Percentiles rank a stretch among this genome's conserved stretches.
Conservation (phyloP, 176 grass and related monocot species). For the Carex cristatella region DNA sequence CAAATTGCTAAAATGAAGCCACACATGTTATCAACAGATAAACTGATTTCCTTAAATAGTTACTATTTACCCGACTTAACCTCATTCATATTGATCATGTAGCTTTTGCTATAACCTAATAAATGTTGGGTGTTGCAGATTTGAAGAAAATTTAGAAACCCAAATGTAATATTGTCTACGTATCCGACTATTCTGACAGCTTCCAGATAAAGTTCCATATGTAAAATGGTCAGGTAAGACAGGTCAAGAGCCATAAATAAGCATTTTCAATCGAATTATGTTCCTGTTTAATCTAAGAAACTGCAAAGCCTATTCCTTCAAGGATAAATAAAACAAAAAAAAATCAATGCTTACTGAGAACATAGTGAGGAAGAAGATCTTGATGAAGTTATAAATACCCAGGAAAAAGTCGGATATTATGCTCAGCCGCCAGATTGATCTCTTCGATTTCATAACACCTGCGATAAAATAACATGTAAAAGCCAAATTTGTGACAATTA, state of each 20-base stretch:
- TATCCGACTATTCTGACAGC: neutral
- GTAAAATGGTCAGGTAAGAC: neutral
- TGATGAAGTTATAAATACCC: constrained; percentile 58
- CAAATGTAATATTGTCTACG: neutral
- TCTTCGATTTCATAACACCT: constrained; percentile 93
- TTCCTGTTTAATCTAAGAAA: neutral
- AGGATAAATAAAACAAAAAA: neutral
- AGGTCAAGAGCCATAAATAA: neutral
- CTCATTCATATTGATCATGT: neutral
- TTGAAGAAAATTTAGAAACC: neutral
- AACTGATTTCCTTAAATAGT: neutral
- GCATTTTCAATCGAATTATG: neutral
- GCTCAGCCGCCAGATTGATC: constrained; percentile 79
- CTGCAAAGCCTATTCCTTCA: neutral
- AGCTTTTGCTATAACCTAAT: neutral
- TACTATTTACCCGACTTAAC: neutral
- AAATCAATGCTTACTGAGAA: constrained; percentile 59
- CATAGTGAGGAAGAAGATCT: constrained; percentile 74
- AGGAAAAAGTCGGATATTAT: constrained; percentile 92
- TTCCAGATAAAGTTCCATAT: neutral
- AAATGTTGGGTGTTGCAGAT: neutral
- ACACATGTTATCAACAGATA: neutral
- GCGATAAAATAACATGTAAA: neutral
- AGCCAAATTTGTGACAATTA: neutral
- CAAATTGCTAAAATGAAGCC: neutral